Evolutionary conservation across 208 protist species (phyloP), one percentile per base, ranked within the genome.

Genomic region (Kentomonas sorsogonicus): DNA sequence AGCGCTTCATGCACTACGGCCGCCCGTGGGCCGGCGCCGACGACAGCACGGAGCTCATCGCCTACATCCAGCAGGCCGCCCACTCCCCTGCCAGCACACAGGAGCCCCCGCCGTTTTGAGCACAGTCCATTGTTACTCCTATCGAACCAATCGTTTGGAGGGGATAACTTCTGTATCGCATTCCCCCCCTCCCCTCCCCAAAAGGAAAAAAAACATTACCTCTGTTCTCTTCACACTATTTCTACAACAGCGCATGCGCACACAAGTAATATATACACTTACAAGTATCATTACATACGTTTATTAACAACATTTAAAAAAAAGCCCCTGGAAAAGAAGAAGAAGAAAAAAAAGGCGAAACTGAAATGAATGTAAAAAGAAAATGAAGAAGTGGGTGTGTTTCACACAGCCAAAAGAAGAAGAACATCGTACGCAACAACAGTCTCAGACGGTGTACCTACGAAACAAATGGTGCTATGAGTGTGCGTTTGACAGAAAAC

Each of bases 41-140:
- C 40, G 78, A 79, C 51, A 78, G 91, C 43, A 76, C 66, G 16
- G 83, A 94, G 47, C 34, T 94, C 9, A 69, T 83, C 31, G 81
- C 83, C 25, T 91, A 91, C 55, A 59, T 94, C 16, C 87, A 94
- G 60, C 83, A 94, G 56, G 83, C 87, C 1, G 81, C 83, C 9
- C 87, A 73, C 39, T 79, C 87, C 1, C 51, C 63, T 3, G 70
- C 81, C 1, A 83, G 75, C 1, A 91, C 79, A 15, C 72, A 72
- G 40, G 70, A 74, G 43, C 72, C 80, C 0, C 72, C 55, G 0
- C 43, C 67, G 23, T 91, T 91, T 53, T 91, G 76, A 40, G 6
- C n/a, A 39, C 58, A 15, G 36, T 36, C 4, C 16, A n/a, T 13
- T 18, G 11, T 33, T 60, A n/a, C n/a, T n/a, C n/a, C n/a, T n/a